phyloP scores from a whole-genome alignment of 1,139 yeast genomes.

The Blastobotrys capitulatus region DNA sequence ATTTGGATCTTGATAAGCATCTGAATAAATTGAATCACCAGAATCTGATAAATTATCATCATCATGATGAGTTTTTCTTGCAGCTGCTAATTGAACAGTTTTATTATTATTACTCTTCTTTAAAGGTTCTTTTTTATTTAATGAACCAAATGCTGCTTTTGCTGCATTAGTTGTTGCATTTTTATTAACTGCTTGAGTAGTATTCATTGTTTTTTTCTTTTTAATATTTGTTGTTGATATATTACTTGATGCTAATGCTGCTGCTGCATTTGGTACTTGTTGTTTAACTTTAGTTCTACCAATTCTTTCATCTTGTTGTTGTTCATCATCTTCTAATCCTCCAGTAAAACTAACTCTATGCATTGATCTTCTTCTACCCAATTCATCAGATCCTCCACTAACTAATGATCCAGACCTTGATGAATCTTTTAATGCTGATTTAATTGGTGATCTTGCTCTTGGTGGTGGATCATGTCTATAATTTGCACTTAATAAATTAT shows the following conservation, averaged over 20 bases:
- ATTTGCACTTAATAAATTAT: not conserved
- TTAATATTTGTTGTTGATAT: not conserved
- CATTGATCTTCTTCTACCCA: not conserved
- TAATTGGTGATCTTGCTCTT: slow-evolving; percentile 29
- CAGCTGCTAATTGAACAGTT: slow-evolving; percentile 19
- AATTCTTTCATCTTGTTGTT: not conserved
- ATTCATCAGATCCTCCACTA: not conserved
- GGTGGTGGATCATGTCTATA: slow-evolving; percentile 25
- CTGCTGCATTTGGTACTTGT: not conserved
- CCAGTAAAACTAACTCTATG: slow-evolving; percentile 8
- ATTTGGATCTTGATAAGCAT: slow-evolving; percentile 22
- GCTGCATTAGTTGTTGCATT: slow-evolving; percentile 4
- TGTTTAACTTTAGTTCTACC: not conserved
- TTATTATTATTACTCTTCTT: not conserved
- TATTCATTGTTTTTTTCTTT: not conserved
- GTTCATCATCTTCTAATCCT: not conserved
- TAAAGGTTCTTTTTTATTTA: not conserved
- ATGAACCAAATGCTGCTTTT: slow-evolving; percentile 4
- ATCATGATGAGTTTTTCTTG: slow-evolving; percentile 2
- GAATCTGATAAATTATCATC: slow-evolving; percentile 20
- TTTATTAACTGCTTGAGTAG: slow-evolving; percentile 1
- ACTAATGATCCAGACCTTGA: slow-evolving; percentile 12
- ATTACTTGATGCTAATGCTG: slow-evolving; percentile 3
- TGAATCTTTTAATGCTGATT: slow-evolving; percentile 29
- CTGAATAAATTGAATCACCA: slow-evolving; percentile 27